These are phyloP conservation scores for Candida yuanshanica DNA, from an alignment of 805 yeast species.

Conservation along the genomic window DNA sequence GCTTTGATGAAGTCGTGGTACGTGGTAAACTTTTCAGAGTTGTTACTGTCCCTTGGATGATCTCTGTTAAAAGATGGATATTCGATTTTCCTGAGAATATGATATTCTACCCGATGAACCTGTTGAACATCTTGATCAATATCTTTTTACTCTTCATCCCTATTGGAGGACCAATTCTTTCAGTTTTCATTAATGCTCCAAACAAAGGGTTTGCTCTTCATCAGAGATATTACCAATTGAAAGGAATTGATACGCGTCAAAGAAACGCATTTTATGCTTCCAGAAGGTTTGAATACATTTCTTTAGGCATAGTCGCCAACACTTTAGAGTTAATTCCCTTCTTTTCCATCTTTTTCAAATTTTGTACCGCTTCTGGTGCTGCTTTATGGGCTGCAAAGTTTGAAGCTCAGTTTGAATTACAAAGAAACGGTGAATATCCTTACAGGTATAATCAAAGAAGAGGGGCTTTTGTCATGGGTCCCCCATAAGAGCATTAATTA, in stretches of 20 bases:
- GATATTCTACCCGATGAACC: not conserved
- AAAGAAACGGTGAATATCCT: not conserved
- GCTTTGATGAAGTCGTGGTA: conserved; percentile 1
- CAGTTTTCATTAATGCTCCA: not conserved
- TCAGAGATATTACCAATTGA: conserved; percentile 1
- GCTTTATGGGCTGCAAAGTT: conserved; percentile 1
- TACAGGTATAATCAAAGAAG: not conserved
- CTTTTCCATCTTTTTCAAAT: not conserved
- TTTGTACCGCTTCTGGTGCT: not conserved
- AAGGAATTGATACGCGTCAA: conserved; percentile 2
- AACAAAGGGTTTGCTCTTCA: not conserved
- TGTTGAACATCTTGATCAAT: not conserved
- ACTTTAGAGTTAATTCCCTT: conserved; percentile 1
- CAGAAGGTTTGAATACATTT: conserved; percentile 1
- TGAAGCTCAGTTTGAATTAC: conserved; percentile 1
- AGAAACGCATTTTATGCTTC: conserved; percentile 1
- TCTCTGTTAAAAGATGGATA: not conserved
- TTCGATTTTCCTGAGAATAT: conserved; percentile 1
- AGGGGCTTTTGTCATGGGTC: conserved; percentile 1
- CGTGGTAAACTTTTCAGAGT: not conserved
- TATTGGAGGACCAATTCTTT: not conserved
- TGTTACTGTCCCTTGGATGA: not conserved
- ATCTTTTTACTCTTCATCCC: not conserved
- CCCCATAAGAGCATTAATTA: not conserved
- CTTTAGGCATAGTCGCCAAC: not conserved